Evolutionary conservation across 306 rosid genomes (phyloP), one percentile per base, ranked within the genome.

Genomic region (barrel medic (Medicago truncatula)): DNA sequence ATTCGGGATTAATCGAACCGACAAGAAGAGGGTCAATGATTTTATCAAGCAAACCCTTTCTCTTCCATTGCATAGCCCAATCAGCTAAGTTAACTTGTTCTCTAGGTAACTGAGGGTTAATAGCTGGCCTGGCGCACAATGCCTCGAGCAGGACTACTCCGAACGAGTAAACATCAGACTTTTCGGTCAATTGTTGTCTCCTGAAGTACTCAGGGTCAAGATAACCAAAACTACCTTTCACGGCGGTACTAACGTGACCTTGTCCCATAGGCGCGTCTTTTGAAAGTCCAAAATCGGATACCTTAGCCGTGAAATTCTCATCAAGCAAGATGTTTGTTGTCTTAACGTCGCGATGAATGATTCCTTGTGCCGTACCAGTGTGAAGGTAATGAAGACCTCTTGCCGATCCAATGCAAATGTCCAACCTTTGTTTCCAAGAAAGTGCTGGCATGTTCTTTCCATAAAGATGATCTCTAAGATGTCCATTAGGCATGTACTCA

Each of bases 31-130:
- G 92, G 59, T 88, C 92, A 7, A 81, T 86, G 70, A 88, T 81
- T 75, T 88, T 88, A 56, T 88, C 92, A 25, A 88, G 67, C 39
- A 88, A 44, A 13, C 89, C 92, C 17, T 88, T 88, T 11, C 85
- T 85, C 80, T 88, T 85, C 89, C 92, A 85, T 17, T 88, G 92
- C 92, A 88, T 85, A 0, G 82, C 92, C 89, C 88, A 88, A 17
- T 88, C 92, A 0, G 92, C 92, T 61, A 88, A 77, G 76, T 88
- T 88, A 3, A 88, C 89, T 83, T 88, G 92, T 12, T 88, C 92
- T 3, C 89, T 60, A 0, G 92, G 92, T 15, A 88, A 74, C 21
- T 78, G 78, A 41, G 92, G 92, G 76, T 81, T 79, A 15, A 88
- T 71, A 12, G 92, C 88, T 6, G 92, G 88, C 80, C 92, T 83